phyloP scores from a whole-genome alignment of 768 basidiomycete species.

The Leucosporidium scottii region DNA sequence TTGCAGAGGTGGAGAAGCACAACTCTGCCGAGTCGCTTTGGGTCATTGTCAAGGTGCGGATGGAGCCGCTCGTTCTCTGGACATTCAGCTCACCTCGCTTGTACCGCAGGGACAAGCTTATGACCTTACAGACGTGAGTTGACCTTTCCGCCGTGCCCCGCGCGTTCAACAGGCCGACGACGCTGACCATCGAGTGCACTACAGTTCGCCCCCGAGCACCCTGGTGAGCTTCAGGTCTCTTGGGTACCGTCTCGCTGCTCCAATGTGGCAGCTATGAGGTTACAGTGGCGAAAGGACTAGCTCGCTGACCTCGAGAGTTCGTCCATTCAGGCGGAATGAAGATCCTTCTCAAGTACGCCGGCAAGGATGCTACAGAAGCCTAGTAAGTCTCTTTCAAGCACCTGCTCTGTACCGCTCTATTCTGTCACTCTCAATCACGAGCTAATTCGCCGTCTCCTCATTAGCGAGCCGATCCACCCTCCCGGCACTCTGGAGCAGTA shows the following conservation, averaged over 20 bases:
- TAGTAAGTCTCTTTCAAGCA: conserved; percentile 21
- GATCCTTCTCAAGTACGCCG: conserved; percentile 76
- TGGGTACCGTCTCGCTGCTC: too few relatives aligned
- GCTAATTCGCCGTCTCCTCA: background rate
- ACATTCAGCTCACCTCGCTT: too few relatives aligned
- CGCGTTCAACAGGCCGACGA: background rate
- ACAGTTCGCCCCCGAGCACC: conserved; percentile 28
- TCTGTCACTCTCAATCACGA: background rate
- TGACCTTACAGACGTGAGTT: conserved; percentile 2
- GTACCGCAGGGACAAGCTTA: conserved; percentile 38
- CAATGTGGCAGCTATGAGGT: background rate
- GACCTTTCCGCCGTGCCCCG: background rate
- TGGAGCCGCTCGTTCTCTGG: too few relatives aligned
- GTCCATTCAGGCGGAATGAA: conserved; percentile 71
- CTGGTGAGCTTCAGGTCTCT: background rate
- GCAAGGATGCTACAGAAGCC: conserved; percentile 57
- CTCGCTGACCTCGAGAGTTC: conserved; percentile 28
- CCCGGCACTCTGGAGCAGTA: conserved; percentile 65
- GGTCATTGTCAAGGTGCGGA: conserved; percentile 58
- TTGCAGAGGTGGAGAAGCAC: conserved; percentile 45
- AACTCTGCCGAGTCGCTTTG: conserved; percentile 60
- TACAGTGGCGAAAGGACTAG: background rate
- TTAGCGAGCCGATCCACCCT: conserved; percentile 62
- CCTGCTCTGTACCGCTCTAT: background rate
- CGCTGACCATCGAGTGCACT: background rate